phyloP scores from a whole-genome alignment of 2,329 filamentous ascomycete species.

The Aurifilum marmelostoma region DNA sequence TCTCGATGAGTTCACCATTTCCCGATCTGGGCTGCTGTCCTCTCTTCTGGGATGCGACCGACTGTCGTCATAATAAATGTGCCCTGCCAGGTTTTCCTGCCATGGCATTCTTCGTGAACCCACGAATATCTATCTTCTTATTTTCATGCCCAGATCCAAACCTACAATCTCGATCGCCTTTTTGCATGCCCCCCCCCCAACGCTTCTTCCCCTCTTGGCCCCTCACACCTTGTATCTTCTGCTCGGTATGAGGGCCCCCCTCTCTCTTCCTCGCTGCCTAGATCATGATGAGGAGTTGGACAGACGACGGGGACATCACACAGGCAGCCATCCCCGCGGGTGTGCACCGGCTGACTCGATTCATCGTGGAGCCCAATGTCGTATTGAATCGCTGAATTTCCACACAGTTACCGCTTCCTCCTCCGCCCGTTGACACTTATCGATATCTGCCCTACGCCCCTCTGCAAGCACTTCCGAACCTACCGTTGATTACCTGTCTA shows the following conservation, averaged over 20 bases:
- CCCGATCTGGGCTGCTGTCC: not conserved
- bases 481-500: not conserved
- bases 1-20: conserved; percentile 3
- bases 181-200: too few relatives aligned
- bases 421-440: conserved; percentile 8
- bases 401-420: conserved; percentile 6
- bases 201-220: too few relatives aligned
- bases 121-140: not conserved
- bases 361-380: conserved; percentile 5
- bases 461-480: conserved; percentile 1
- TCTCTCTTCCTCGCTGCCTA: not conserved
- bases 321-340: not conserved
- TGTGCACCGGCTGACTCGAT: conserved; percentile 2
- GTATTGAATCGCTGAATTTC: not conserved
- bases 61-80: not conserved
- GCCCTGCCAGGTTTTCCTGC: not conserved
- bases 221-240: not conserved
- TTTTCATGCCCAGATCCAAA: not conserved
- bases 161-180: not conserved
- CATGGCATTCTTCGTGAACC: not conserved
- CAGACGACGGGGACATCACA: not conserved
- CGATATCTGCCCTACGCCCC: conserved; percentile 12
- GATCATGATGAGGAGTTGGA: not conserved
- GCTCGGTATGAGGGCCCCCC: too few relatives aligned
- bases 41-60: not conserved